Evolutionary conservation across 2,329 filamentous ascomycete genomes (phyloP).

Genomic region (Seiridium unicorne): DNA sequence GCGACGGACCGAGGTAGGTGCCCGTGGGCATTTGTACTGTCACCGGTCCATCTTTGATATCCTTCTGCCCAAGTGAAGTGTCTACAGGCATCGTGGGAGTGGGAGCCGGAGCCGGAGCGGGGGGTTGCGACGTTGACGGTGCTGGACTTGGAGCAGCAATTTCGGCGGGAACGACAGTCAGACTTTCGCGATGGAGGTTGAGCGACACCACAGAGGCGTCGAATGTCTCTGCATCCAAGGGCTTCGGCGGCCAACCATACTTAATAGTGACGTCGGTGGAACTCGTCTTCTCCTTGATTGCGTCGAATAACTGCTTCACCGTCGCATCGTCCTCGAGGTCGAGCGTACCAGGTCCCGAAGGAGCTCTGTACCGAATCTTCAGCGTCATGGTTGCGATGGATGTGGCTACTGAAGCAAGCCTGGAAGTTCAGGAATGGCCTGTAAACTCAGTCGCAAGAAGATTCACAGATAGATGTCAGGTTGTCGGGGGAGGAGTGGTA

Average conservation of each 20-base stretch:
- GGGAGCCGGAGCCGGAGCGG: slow-evolving; percentile 6
- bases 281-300: slow-evolving; percentile 63
- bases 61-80: slow-evolving; percentile 16
- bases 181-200: slow-evolving; percentile 47
- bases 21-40: slow-evolving; percentile 6
- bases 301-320: slow-evolving; percentile 57
- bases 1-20: slow-evolving; percentile 7
- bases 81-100: background rate
- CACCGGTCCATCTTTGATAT: slow-evolving; percentile 11
- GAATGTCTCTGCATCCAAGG: slow-evolving; percentile 59
- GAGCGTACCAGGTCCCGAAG: slow-evolving; percentile 69
- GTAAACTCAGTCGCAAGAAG: background rate
- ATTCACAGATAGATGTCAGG: too few species aligned
- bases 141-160: slow-evolving; percentile 9
- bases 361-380: slow-evolving; percentile 72
- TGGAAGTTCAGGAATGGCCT: background rate
- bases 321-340: slow-evolving; percentile 68
- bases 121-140: slow-evolving; percentile 4
- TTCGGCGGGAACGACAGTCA: slow-evolving; percentile 47
- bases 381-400: background rate
- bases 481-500: too few species aligned
- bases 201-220: slow-evolving; percentile 46
- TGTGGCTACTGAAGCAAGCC: background rate
- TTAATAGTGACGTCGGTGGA: slow-evolving; percentile 72
- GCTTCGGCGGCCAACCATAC: slow-evolving; percentile 78